Percentiles rank a stretch among this genome's conserved stretches.
These are phyloP conservation scores for Besnoitia besnoiti DNA, from an alignment of 169 alveolate species.

Conservation along the genomic window DNA sequence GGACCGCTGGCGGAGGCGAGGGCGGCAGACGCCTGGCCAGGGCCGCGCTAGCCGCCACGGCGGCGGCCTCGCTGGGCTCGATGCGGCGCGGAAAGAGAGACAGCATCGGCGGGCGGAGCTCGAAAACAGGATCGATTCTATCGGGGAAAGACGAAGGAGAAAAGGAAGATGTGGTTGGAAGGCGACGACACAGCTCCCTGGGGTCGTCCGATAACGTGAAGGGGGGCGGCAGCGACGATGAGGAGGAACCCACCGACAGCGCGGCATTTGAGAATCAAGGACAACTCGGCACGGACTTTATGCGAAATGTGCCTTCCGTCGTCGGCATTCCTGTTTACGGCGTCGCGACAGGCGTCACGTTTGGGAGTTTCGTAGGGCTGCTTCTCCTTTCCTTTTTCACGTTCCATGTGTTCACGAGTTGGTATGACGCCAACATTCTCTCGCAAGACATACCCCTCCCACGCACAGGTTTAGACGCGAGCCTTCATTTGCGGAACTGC, in stretches of 20 bases:
- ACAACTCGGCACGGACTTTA: slow-evolving; percentile 70
- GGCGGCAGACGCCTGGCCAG: not conserved
- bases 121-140: not conserved
- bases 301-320: slow-evolving; percentile 66
- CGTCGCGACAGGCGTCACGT: slow-evolving; percentile 20
- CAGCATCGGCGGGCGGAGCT: not conserved
- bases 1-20: not conserved
- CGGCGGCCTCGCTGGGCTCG: not conserved
- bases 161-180: not conserved
- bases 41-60: slow-evolving; percentile 17
- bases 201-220: not conserved
- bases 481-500: slow-evolving; percentile 49
- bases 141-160: slow-evolving; percentile 6
- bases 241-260: not conserved
- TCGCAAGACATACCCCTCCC: slow-evolving; percentile 3
- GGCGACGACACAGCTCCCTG: not conserved
- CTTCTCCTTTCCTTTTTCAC: not conserved
- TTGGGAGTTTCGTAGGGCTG: slow-evolving; percentile 38
- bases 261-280: slow-evolving; percentile 19
- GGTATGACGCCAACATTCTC: slow-evolving; percentile 29
- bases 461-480: slow-evolving; percentile 7
- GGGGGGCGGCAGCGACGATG: not conserved
- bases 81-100: not conserved
- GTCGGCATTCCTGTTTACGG: slow-evolving; percentile 55
- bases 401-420: not conserved